Evolutionary conservation across 257 asterid species (phyloP).

Genomic region (Scutellaria galericulata): DNA sequence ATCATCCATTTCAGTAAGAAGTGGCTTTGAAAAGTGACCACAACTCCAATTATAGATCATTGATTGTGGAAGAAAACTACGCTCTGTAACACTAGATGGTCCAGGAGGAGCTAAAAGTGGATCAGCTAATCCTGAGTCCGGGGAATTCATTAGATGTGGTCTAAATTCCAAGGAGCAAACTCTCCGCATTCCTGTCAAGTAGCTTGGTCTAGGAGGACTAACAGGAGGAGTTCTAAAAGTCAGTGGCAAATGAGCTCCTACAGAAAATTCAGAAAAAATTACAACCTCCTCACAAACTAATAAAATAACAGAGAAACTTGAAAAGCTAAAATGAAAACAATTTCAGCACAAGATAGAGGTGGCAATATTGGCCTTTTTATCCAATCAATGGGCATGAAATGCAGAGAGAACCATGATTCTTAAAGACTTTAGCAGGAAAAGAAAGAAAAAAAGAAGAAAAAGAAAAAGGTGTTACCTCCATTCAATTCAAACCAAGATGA

Average conservation of each 20-base stretch:
- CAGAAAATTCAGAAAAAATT: constrained; percentile 30
- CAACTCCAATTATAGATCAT: constrained; percentile 96
- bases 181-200: constrained; percentile 90
- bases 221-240: constrained; percentile 99
- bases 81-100: constrained; percentile 74
- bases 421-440: constrained; percentile 1
- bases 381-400: constrained; percentile 1
- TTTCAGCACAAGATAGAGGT: not conserved
- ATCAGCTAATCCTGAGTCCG: constrained; percentile 96
- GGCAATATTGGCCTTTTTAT: not conserved
- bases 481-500: constrained; percentile 94
- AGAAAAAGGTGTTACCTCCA: constrained; percentile 60
- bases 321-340: constrained; percentile 1
- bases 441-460: not conserved
- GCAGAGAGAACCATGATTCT: constrained; percentile 25
- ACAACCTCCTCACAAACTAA: not conserved
- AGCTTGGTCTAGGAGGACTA: constrained; percentile 97
- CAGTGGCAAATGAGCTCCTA: constrained; percentile 80
- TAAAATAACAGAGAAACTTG: constrained; percentile 3
- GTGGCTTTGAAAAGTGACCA: constrained; percentile 97
- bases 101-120: constrained; percentile 88
- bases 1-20: constrained; percentile 86
- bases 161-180: constrained; percentile 96
- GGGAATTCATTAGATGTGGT: constrained; percentile 84
- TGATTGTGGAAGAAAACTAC: constrained; percentile 95